Evolutionary conservation across 2,329 filamentous ascomycete genomes (phyloP), one percentile per base, ranked within the genome.

Genomic region (Nectriaceae sp.): DNA sequence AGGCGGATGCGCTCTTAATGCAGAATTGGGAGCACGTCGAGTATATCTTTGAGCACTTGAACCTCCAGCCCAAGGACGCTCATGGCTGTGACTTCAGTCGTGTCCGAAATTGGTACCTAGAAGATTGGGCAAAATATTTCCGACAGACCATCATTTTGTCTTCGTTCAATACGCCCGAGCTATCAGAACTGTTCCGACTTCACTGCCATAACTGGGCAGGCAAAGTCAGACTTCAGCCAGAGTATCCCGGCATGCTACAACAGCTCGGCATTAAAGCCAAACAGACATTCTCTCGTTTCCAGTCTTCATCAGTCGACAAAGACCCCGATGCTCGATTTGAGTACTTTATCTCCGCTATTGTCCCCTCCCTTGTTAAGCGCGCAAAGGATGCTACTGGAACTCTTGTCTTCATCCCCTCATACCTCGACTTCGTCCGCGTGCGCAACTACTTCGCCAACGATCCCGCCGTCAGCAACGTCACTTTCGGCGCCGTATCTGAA

Each of bases 11-110:
- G 0, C 81, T 97, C 36, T 82, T 96, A 8, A 97, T 97, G 91
- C 94, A 99, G 69, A 97, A 96, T 68, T 97, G 93, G 92, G 91
- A 97, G 63, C 93, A 99, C 65, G 83, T 97, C 52, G 89, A 95
- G 67, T 89, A 89, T 66, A 88, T 97, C 60, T 92, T 97, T 64
- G 85, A 90, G 54, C 90, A 96, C 67, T 80, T 99, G 53, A 99
- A 99, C 67, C 78, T 88, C 19, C 90, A 96, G 62, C 93, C 94
- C 31, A 90, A 87, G 63, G 89, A 96, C 60, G 83, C 90, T 1
- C 92, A 97, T 68, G 92, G 89, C 56, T 96, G 90, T 63, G 94
- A 99, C 73, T 96, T 97, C 67, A 89, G 87, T 57, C 88, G 94
- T 16, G 89, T 97, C 5, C 82, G 92, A 42, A 84, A 78, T 55